Evolutionary conservation across 2,329 filamentous ascomycete genomes (phyloP).

Genomic region (Didymella segeticola): DNA sequence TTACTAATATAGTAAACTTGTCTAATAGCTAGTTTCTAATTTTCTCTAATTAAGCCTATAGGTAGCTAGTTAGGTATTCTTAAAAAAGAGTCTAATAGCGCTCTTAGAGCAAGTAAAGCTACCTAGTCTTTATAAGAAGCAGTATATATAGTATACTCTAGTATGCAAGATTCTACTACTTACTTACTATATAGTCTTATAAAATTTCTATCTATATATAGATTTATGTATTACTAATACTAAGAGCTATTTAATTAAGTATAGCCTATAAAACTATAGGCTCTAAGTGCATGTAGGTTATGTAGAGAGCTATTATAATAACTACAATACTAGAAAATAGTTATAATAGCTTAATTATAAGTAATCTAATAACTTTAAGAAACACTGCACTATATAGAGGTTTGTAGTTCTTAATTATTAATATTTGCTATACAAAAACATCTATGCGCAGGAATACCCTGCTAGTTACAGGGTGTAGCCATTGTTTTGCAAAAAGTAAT

Average conservation of each 20-base stretch:
- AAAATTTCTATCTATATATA: too few species aligned
- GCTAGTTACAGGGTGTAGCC: neutral
- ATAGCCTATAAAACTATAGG: too few species aligned
- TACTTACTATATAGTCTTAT: too few species aligned
- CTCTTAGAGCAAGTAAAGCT: too few species aligned
- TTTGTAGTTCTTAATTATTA: neutral
- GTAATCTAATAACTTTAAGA: neutral
- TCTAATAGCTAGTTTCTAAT: neutral
- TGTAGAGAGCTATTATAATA: too few species aligned
- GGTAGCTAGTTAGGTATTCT: neutral
- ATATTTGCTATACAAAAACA: neutral
- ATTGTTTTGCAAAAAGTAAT: neutral
- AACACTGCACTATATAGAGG: neutral
- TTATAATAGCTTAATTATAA: neutral
- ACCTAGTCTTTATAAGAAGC: too few species aligned
- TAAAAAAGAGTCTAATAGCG: too few species aligned
- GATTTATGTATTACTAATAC: too few species aligned
- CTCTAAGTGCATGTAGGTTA: too few species aligned
- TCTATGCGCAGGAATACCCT: neutral
- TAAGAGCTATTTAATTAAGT: too few species aligned
- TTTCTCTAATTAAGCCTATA: neutral
- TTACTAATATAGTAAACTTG: neutral
- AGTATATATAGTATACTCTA: too few species aligned
- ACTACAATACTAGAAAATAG: neutral
- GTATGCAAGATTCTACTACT: too few species aligned